Evolutionary conservation across 192 early-diverging fungal species (phyloP).

Genomic region (Backusella macrospora): DNA sequence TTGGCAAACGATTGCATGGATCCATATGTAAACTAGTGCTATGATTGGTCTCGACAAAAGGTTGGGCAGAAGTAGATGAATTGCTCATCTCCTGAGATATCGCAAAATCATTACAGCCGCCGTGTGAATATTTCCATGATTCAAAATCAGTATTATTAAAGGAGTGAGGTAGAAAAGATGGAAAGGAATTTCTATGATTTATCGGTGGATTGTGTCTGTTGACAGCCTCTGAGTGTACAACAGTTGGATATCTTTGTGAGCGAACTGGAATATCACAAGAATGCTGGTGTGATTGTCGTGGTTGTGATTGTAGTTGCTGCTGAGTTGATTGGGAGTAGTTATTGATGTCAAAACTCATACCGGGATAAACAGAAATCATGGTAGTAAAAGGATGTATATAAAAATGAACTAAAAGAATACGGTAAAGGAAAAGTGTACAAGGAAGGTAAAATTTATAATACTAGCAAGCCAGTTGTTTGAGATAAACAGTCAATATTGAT

Average conservation of each 20-base stretch:
- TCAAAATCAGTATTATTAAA: conserved; percentile 9
- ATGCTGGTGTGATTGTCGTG: background rate
- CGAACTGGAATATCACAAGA: background rate
- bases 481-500: background rate
- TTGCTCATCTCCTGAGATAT: conserved; percentile 13
- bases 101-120: background rate
- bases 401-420: conserved; percentile 1
- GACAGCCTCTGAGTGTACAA: background rate
- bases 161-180: background rate
- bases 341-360: conserved; percentile 19
- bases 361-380: conserved; percentile 34
- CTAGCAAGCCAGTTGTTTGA: conserved; percentile 14
- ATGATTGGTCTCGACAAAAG: background rate
- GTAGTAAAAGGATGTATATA: conserved; percentile 5
- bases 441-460: background rate
- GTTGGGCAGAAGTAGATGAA: conserved; percentile 4
- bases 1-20: conserved; percentile 12
- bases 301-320: background rate
- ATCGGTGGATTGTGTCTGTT: background rate
- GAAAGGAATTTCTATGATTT: background rate
- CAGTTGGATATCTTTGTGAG: background rate
- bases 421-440: background rate
- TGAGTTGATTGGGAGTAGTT: background rate
- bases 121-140: background rate
- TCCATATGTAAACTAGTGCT: background rate